These are phyloP conservation scores for Uromyces viciae-fabae DNA, from an alignment of 1,284 basidiomycete genomes.

Conservation along the genomic window DNA sequence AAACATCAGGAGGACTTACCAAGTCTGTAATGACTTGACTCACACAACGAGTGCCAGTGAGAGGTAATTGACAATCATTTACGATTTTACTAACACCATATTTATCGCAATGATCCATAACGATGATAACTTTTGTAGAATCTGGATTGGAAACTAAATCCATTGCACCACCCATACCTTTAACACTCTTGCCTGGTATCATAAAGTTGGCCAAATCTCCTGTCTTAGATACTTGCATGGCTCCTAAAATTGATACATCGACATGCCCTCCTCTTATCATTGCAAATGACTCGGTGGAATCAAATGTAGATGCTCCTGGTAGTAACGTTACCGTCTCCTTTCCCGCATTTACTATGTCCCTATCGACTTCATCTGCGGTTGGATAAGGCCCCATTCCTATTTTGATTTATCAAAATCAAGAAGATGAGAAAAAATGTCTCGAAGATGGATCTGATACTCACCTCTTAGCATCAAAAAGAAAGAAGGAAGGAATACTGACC, in stretches of 20 bases:
- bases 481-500: conserved; percentile 54
- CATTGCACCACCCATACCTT: conserved; percentile 90
- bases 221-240: conserved; percentile 87
- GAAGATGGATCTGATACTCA: neutral
- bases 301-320: conserved; percentile 87
- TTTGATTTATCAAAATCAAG: neutral
- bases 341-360: conserved; percentile 73
- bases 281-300: conserved; percentile 84
- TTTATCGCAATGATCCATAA: conserved; percentile 86
- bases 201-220: conserved; percentile 98
- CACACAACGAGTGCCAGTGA: conserved; percentile 80
- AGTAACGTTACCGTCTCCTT: conserved; percentile 49
- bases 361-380: conserved; percentile 76
- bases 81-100: conserved; percentile 84
- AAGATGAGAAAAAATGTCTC: neutral
- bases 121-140: conserved; percentile 74
- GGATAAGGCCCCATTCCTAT: conserved; percentile 85
- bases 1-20: conserved; percentile 55
- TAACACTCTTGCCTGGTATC: conserved; percentile 73
- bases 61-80: conserved; percentile 72
- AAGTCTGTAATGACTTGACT: conserved; percentile 89
- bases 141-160: conserved; percentile 90
- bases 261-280: conserved; percentile 95
- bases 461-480: no score
- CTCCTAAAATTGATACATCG: conserved; percentile 83